phyloP scores from a whole-genome alignment of 2,329 filamentous ascomycete species.

The Mollisiaceae sp. region DNA sequence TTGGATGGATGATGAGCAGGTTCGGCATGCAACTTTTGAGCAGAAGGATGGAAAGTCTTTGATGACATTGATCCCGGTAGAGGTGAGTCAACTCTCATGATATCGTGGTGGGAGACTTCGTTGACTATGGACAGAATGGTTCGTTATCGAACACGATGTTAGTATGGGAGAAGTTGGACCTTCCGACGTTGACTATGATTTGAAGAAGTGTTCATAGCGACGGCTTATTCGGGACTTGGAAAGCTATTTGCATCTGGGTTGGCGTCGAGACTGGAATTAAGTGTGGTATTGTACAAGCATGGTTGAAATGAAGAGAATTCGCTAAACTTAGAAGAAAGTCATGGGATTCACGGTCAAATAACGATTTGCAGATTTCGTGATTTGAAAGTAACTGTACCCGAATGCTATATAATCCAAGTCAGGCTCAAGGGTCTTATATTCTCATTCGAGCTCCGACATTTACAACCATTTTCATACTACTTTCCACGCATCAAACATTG shows the following conservation, averaged over 20 bases:
- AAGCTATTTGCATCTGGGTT: neutral
- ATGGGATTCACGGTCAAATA: too few relatives aligned
- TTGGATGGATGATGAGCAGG: constrained; percentile 9
- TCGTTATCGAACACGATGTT: neutral
- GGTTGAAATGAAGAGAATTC: too few relatives aligned
- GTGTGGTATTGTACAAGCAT: neutral
- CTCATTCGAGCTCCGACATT: too few relatives aligned
- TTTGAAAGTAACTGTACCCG: too few relatives aligned
- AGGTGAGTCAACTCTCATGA: neutral
- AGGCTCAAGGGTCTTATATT: too few relatives aligned
- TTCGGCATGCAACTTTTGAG: constrained; percentile 10
- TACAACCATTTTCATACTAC: too few relatives aligned
- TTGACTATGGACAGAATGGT: neutral
- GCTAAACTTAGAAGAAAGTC: too few relatives aligned
- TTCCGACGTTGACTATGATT: neutral
- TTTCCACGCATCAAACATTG: too few relatives aligned
- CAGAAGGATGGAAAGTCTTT: constrained; percentile 3
- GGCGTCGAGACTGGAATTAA: neutral
- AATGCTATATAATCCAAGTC: too few relatives aligned
- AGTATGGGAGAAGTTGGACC: neutral
- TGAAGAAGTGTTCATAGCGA: neutral
- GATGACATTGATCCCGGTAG: constrained; percentile 12
- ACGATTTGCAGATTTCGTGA: too few relatives aligned
- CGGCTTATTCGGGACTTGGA: neutral
- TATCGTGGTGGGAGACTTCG: neutral